Evolutionary conservation across 352 stramenopile species (phyloP).

Genomic region (Peronospora destructor): DNA sequence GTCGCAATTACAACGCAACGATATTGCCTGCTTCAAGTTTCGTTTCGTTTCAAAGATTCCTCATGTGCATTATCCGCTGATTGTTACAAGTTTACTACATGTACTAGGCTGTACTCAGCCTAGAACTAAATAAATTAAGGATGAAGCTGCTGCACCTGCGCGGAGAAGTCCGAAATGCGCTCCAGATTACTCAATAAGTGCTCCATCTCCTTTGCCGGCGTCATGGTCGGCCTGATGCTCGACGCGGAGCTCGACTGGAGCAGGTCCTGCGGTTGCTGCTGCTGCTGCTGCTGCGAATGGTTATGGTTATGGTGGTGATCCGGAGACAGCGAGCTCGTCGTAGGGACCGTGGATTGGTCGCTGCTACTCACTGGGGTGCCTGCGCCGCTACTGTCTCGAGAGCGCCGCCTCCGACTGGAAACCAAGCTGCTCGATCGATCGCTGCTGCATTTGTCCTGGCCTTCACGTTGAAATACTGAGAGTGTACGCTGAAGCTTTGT

Average conservation of each 20-base stretch:
- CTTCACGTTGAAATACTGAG: conserved; percentile 29
- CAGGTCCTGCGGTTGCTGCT: conserved; percentile 6
- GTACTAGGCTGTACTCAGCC: background rate
- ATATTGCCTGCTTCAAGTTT: conserved; percentile 1
- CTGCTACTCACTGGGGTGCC: conserved; percentile 25
- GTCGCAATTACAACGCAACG: conserved; percentile 9
- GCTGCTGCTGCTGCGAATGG: conserved; percentile 13
- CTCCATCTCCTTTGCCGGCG: conserved; percentile 52
- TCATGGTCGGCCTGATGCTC: conserved; percentile 11
- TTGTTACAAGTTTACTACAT: background rate
- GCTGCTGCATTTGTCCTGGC: conserved; percentile 13
- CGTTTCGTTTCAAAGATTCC: background rate
- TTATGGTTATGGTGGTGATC: conserved; percentile 10
- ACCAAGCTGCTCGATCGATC: conserved; percentile 15
- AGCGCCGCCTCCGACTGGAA: conserved; percentile 17
- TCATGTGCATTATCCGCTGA: background rate
- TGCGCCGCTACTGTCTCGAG: conserved; percentile 18
- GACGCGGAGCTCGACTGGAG: conserved; percentile 13
- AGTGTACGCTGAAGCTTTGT: conserved; percentile 46
- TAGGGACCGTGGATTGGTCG: conserved; percentile 29
- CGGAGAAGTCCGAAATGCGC: conserved; percentile 58
- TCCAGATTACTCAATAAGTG: conserved; percentile 62
- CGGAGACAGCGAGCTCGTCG: conserved; percentile 20
- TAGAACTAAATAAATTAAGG: conserved; percentile 22
- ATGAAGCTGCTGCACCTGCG: conserved; percentile 27